These are phyloP conservation scores for Ogataea haglerorum DNA, from an alignment of 805 yeast genomes.

Conservation along the genomic window DNA sequence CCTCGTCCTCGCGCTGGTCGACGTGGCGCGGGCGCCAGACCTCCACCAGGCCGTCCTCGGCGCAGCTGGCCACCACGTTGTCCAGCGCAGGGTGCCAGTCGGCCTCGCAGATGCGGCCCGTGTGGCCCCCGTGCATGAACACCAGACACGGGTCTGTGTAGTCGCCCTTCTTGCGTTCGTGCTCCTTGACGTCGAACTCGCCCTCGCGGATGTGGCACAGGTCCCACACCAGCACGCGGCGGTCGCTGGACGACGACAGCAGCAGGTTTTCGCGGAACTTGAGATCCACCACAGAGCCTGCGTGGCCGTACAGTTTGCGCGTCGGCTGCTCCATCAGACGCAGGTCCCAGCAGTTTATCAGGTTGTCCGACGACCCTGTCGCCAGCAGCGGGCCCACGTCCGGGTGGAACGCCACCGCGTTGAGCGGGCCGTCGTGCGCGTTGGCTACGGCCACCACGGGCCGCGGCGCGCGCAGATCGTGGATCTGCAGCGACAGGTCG, in stretches of 20 bases:
- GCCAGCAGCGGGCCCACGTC: constrained; percentile 52
- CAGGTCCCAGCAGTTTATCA: constrained; percentile 72
- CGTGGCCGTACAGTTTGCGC: constrained; percentile 67
- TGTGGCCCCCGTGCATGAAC: constrained; percentile 87
- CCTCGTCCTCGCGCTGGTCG: constrained; percentile 40
- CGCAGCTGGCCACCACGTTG: constrained; percentile 61
- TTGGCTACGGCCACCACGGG: constrained; percentile 46
- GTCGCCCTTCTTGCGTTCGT: constrained; percentile 48
- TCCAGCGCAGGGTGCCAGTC: constrained; percentile 62
- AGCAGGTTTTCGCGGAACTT: constrained; percentile 48
- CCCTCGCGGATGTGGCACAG: constrained; percentile 53
- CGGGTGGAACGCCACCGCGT: constrained; percentile 66
- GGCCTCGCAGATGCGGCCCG: constrained; percentile 62
- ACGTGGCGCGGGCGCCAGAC: constrained; percentile 68
- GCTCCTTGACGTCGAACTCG: constrained; percentile 51
- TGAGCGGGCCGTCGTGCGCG: constrained; percentile 61
- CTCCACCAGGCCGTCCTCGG: constrained; percentile 73
- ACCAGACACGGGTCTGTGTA: constrained; percentile 72
- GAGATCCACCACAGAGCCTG: constrained; percentile 51
- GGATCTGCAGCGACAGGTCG: constrained; percentile 57
- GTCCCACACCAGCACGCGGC: constrained; percentile 75
- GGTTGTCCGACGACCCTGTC: constrained; percentile 75
- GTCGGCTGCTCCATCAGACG: constrained; percentile 58
- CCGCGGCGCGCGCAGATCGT: constrained; percentile 47
- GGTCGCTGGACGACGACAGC: constrained; percentile 60